A percentile compares a stretch with the other conserved stretches of the same genome.
Evolutionary conservation across 352 stramenopile species (phyloP).

Genomic region (Peronospora tabacina): DNA sequence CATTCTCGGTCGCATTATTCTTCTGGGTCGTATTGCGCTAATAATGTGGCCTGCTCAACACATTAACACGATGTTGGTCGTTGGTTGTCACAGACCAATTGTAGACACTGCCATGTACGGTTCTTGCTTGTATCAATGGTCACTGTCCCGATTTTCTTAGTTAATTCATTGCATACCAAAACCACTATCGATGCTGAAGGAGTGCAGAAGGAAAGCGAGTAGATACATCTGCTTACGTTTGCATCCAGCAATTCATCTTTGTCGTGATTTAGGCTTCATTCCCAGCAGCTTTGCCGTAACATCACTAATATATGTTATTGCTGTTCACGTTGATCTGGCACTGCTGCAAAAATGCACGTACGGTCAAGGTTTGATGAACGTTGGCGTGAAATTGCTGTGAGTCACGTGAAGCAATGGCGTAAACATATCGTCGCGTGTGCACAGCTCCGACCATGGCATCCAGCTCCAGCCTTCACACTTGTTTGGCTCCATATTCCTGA

Average conservation of each 20-base stretch:
- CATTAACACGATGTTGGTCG: background rate
- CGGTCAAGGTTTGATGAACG: slow-evolving; percentile 13
- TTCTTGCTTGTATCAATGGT: background rate
- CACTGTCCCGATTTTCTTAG: background rate
- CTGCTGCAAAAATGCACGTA: background rate
- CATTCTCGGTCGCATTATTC: background rate
- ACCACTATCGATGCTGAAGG: too few relatives aligned
- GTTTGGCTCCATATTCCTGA: slow-evolving; percentile 73
- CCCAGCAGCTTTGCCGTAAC: too few relatives aligned
- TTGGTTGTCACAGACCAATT: background rate
- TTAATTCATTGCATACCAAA: too few relatives aligned
- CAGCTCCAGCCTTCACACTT: slow-evolving; percentile 79
- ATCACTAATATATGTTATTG: too few relatives aligned
- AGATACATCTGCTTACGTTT: too few relatives aligned
- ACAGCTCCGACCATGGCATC: slow-evolving; percentile 47
- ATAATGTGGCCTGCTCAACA: too few relatives aligned
- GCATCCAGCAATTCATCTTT: too few relatives aligned
- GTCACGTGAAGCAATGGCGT: slow-evolving; percentile 62
- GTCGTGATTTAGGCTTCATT: too few relatives aligned
- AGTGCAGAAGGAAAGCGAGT: too few relatives aligned
- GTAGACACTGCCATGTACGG: background rate
- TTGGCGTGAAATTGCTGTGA: slow-evolving; percentile 46
- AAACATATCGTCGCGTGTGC: slow-evolving; percentile 61
- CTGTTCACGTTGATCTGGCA: background rate
- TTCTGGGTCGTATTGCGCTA: too few relatives aligned